Evolutionary conservation across 1,284 basidiomycete species (phyloP).

Genomic region (Malassezia brasiliensis): DNA sequence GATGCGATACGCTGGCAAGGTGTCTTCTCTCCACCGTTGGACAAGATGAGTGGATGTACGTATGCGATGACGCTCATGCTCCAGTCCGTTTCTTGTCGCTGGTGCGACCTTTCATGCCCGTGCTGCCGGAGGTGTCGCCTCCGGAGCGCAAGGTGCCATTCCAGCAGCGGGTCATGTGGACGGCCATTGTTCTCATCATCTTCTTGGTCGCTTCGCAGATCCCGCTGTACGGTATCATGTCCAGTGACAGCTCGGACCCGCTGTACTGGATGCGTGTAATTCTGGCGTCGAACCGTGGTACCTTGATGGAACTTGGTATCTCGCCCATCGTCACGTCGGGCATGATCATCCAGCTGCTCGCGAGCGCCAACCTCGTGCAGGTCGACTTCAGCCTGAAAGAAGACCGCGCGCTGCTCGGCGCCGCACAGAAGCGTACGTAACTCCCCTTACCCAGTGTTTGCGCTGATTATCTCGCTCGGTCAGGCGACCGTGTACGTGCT

Average conservation of each 20-base stretch:
- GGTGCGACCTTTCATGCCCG: conserved; percentile 47
- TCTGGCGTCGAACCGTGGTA: conserved; percentile 92
- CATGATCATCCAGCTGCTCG: conserved; percentile 99
- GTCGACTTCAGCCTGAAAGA: conserved; percentile 96
- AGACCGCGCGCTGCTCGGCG: conserved; percentile 87
- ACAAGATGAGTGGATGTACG: conserved; percentile 19
- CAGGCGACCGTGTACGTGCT: conserved; percentile 96
- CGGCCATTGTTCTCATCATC: conserved; percentile 47
- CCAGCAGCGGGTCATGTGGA: conserved; percentile 46
- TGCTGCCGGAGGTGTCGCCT: conserved; percentile 46
- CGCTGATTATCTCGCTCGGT: conserved; percentile 88
- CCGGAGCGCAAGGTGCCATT: conserved; percentile 48
- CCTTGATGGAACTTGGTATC: conserved; percentile 97
- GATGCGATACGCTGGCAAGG: conserved; percentile 10
- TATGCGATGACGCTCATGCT: not conserved
- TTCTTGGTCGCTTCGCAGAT: conserved; percentile 48
- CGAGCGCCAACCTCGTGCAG: conserved; percentile 92
- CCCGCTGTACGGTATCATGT: conserved; percentile 48
- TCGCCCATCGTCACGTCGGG: conserved; percentile 87
- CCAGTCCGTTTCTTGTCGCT: conserved; percentile 47
- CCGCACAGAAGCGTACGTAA: conserved; percentile 87
- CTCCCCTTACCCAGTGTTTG: conserved; percentile 61
- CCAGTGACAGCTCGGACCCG: conserved; percentile 59
- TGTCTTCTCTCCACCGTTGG: conserved; percentile 9
- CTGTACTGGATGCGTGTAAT: conserved; percentile 99